Conservation (phyloP, 1,284 basidiomycete species). For the Anthracocystis walkeri region DNA sequence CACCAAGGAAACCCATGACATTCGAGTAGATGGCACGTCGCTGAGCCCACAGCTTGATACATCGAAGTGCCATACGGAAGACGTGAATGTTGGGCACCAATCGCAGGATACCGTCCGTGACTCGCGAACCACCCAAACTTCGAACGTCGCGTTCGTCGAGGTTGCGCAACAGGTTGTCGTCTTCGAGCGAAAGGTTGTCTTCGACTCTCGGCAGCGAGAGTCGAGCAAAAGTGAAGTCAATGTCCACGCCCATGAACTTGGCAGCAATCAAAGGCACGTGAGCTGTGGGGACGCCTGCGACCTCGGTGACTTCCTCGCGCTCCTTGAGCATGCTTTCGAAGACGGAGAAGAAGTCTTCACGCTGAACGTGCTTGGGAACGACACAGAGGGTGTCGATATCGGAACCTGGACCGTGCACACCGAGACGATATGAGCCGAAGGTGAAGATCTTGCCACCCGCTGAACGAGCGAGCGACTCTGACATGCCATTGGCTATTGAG, state of each 20-base stretch:
- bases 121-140: conserved; percentile 95
- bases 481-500: conserved; percentile 82
- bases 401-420: conserved; percentile 93
- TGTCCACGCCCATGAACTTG: conserved; percentile 89
- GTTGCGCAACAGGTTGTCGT: conserved; percentile 91
- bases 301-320: conserved; percentile 86
- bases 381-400: conserved; percentile 99
- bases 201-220: conserved; percentile 85
- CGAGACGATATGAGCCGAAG: conserved; percentile 85
- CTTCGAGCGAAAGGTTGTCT: conserved; percentile 87
- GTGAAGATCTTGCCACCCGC: conserved; percentile 99
- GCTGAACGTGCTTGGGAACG: conserved; percentile 92
- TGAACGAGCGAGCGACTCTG: conserved; percentile 83
- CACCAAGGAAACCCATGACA: conserved; percentile 96
- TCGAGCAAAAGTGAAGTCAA: conserved; percentile 94
- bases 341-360: conserved; percentile 93
- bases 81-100: conserved; percentile 94
- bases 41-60: conserved; percentile 98
- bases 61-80: conserved; percentile 91
- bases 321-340: conserved; percentile 91
- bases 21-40: conserved; percentile 97
- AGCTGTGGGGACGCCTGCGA: conserved; percentile 92
- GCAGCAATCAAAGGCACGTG: conserved; percentile 95
- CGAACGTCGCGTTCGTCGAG: conserved; percentile 94
- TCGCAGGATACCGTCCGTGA: conserved; percentile 94